These are phyloP conservation scores for Ascosphaera acerosa DNA, from an alignment of 2,329 filamentous ascomycete genomes.

Conservation along the genomic window DNA sequence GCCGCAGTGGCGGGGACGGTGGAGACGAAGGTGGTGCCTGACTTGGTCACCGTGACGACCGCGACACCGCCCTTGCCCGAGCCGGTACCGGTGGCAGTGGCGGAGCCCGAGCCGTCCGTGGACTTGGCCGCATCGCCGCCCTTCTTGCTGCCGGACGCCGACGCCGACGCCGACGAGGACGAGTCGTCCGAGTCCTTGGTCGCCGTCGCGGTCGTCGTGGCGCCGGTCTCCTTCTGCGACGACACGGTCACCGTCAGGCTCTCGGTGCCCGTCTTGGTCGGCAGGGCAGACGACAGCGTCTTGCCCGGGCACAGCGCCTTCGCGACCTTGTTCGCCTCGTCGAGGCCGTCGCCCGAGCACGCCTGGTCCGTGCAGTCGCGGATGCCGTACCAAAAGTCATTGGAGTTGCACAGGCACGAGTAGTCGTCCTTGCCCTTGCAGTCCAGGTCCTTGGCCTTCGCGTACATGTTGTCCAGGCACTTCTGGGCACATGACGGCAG, in stretches of 20 bases:
- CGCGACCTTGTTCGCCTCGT: slow-evolving; percentile 7
- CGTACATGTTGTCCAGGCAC: slow-evolving; percentile 22
- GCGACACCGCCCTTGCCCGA: not conserved
- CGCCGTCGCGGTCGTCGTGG: too few species aligned
- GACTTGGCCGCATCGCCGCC: too few species aligned
- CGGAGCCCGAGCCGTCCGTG: too few species aligned
- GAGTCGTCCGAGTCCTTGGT: too few species aligned
- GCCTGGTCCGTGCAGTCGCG: slow-evolving; percentile 22
- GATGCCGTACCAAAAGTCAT: slow-evolving; percentile 20
- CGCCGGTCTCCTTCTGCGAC: too few species aligned
- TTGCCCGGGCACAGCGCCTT: slow-evolving; percentile 11
- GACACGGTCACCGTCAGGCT: not conserved
- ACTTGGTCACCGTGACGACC: not conserved
- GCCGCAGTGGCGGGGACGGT: not conserved
- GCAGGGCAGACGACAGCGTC: slow-evolving; percentile 12
- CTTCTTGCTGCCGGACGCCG: too few species aligned
- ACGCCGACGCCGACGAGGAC: too few species aligned
- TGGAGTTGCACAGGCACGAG: slow-evolving; percentile 12
- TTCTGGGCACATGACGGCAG: slow-evolving; percentile 12
- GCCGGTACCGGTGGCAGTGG: slow-evolving; percentile 4
- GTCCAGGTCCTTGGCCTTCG: slow-evolving; percentile 15
- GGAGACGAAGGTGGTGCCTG: not conserved
- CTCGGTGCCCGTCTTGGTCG: not conserved
- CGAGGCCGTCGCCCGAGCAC: slow-evolving; percentile 16
- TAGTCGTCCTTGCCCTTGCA: slow-evolving; percentile 13